Percentiles rank a stretch among this genome's conserved stretches.
Evolutionary conservation across 2,329 filamentous ascomycete genomes (phyloP).

Genomic region (Rhynchosporium agropyri): DNA sequence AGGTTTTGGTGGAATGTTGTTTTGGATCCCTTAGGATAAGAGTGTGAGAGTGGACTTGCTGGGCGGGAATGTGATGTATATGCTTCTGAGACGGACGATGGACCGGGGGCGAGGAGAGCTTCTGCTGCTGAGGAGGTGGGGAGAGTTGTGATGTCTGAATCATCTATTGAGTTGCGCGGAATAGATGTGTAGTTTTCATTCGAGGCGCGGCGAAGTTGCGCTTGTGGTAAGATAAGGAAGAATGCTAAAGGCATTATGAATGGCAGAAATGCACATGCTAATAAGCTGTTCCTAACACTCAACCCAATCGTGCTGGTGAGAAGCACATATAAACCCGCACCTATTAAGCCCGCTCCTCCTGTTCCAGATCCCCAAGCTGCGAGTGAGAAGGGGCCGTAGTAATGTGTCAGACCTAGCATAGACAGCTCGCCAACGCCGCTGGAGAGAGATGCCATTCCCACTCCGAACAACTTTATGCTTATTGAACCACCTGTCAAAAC

Average conservation of each 20-base stretch:
- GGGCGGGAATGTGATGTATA: conserved; percentile 42
- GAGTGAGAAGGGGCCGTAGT: conserved; percentile 83
- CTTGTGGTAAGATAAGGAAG: conserved; percentile 76
- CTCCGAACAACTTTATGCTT: conserved; percentile 75
- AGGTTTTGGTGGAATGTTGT: conserved; percentile 45
- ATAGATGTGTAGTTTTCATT: conserved; percentile 56
- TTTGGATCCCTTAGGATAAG: neutral
- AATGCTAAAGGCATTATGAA: conserved; percentile 74
- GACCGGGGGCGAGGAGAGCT: conserved; percentile 52
- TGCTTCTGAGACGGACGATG: conserved; percentile 46
- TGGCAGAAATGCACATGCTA: conserved; percentile 79
- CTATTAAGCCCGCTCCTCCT: conserved; percentile 83
- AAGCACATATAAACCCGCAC: conserved; percentile 84
- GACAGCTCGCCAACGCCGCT: conserved; percentile 88
- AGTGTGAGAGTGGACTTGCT: conserved; percentile 9
- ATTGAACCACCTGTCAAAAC: conserved; percentile 57
- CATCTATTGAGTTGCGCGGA: conserved; percentile 46
- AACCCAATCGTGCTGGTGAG: conserved; percentile 80
- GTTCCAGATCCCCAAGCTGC: conserved; percentile 93
- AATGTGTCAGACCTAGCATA: conserved; percentile 90
- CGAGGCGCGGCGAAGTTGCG: conserved; percentile 57
- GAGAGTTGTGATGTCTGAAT: conserved; percentile 44
- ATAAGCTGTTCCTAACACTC: conserved; percentile 71
- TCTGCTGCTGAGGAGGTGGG: conserved; percentile 49
- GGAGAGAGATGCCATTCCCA: conserved; percentile 81